Percentiles rank a stretch among this genome's conserved stretches.
Evolutionary conservation across 2,329 filamentous ascomycete species (phyloP).

Genomic region (Dryadomyces quercus-mongolicae): DNA sequence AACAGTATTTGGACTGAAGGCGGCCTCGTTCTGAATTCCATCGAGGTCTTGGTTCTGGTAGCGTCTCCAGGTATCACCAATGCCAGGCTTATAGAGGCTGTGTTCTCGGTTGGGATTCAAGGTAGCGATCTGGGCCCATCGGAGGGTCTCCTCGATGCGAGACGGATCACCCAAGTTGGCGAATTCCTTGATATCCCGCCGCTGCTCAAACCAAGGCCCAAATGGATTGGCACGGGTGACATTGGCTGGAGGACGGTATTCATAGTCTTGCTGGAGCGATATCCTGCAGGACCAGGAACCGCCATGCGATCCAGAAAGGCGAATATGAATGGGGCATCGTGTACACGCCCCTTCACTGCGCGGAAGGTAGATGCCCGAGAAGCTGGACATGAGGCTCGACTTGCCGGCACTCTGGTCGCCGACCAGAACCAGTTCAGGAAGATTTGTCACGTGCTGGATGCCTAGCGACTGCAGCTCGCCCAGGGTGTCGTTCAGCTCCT

Average conservation of each 20-base stretch:
- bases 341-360: constrained; percentile 65
- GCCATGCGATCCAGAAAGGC: constrained; percentile 43
- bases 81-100: constrained; percentile 38
- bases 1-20: constrained; percentile 76
- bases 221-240: constrained; percentile 42
- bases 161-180: constrained; percentile 47
- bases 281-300: constrained; percentile 58
- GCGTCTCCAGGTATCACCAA: constrained; percentile 11
- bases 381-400: constrained; percentile 53
- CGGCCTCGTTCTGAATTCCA: constrained; percentile 36
- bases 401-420: constrained; percentile 83
- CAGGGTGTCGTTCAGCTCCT: constrained; percentile 52
- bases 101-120: constrained; percentile 51
- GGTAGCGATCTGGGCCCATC: constrained; percentile 65
- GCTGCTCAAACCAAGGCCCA: constrained; percentile 50
- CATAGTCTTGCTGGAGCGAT: constrained; percentile 52
- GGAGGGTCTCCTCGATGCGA: constrained; percentile 55
- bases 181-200: constrained; percentile 43
- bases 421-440: constrained; percentile 72
- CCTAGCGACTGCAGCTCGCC: constrained; percentile 60
- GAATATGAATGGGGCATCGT: constrained; percentile 68
- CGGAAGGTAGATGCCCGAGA: constrained; percentile 60
- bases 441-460: constrained; percentile 55
- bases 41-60: constrained; percentile 14
- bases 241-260: constrained; percentile 6